These are phyloP conservation scores for Priceomyces melissophilus DNA, from an alignment of 805 yeast genomes.

Conservation along the genomic window DNA sequence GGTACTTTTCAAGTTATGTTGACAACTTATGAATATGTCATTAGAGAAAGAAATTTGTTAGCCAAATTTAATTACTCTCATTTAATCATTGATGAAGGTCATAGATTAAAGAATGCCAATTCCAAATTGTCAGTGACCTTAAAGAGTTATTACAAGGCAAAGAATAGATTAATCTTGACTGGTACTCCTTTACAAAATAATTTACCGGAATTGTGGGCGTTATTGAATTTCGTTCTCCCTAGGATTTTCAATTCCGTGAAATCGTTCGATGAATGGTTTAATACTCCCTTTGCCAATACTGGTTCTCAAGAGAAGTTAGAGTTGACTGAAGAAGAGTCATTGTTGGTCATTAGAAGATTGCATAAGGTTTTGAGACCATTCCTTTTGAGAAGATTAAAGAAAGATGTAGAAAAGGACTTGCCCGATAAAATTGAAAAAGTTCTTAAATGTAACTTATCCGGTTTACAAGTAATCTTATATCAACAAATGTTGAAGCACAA, in stretches of 20 bases:
- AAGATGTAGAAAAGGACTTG: constrained; percentile 81
- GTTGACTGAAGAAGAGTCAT: constrained; percentile 80
- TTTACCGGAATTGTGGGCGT: constrained; percentile 83
- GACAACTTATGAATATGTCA: constrained; percentile 80
- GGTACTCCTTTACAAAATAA: constrained; percentile 89
- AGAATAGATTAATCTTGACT: constrained; percentile 74
- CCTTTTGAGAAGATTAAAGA: constrained; percentile 76
- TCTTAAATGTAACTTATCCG: constrained; percentile 72
- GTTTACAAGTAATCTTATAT: constrained; percentile 65
- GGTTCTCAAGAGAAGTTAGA: constrained; percentile 80
- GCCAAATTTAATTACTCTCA: constrained; percentile 74
- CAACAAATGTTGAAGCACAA: constrained; percentile 76
- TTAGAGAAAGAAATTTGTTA: constrained; percentile 69
- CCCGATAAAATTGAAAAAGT: constrained; percentile 85
- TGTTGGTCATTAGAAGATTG: constrained; percentile 77
- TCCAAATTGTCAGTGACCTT: constrained; percentile 72
- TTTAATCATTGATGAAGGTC: constrained; percentile 91
- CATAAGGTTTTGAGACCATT: constrained; percentile 86
- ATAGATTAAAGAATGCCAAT: constrained; percentile 77
- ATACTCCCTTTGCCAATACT: constrained; percentile 83
- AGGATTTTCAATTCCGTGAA: constrained; percentile 82
- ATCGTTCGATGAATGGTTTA: constrained; percentile 87
- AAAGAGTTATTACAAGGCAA: constrained; percentile 67
- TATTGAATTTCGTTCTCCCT: constrained; percentile 77
- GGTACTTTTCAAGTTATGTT: constrained; percentile 74